Base-by-base conservation (phyloP, 2,329 filamentous ascomycete species). In the Seiridium cupressi region DNA sequence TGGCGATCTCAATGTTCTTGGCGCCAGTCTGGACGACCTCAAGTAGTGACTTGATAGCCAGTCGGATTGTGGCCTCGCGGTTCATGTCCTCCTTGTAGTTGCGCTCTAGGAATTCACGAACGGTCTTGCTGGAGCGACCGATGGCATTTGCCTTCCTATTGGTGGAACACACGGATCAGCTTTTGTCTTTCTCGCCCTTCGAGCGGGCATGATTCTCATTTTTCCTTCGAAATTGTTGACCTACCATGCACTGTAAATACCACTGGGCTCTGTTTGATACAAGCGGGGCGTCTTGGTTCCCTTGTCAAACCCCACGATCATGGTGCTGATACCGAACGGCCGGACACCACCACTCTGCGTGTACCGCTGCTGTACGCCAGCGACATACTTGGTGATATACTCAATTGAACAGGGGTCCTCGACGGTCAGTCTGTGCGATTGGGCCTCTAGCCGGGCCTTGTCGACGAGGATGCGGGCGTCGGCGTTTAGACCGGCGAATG, bases 51-150 rank as follows among this genome's bases (percentile, higher is more conserved):
- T 99, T 99, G 83, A 99, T 96, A 6, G 95, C 95, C 69, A 99
- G 84, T 74, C 96, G 93, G 76, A 99, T 96, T 47, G 96, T 98
- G 70, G 92, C 89, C 79, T 97, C 93, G 65, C 93, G 88, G 75
- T 97, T 91, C 93, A 99, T 97, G 64, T 92, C 91, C 71, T 96
- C 92, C 83, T 97, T 96, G 85, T 99, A 96, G 81, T 99, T 97
- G 74, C 96, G 89, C 81, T 99, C 95, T 67, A 99, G 87, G 79
- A 99, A 99, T 76, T 99, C 95, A 72, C 95, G 91, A 60, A 99
- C 95, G 8, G 95, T 99, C 86, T 99, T 99, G 86, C 92, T 97
- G 57, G 94, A 98, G 72, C 95, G 90, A 61, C 95, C 95, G 72
- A 99, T 99, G 60, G 95, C 95, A 74, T 99, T 99, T 70, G 95